A percentile compares a stretch with the other conserved stretches of the same genome.
phyloP scores from a whole-genome alignment of 2,329 filamentous ascomycete species.

The Fusarium nygamai region DNA sequence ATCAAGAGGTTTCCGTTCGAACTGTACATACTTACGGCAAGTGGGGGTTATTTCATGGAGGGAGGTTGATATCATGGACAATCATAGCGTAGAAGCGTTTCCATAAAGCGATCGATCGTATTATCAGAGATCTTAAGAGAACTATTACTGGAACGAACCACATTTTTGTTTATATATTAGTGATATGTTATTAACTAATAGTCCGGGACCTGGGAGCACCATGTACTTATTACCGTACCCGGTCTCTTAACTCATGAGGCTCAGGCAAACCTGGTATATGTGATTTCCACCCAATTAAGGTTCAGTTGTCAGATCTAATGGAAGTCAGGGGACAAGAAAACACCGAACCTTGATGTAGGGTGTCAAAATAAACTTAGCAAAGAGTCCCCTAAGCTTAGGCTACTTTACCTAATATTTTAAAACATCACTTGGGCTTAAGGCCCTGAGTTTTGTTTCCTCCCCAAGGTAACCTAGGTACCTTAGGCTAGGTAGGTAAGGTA shows the following conservation, averaged over 20 bases:
- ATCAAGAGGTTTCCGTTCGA: slow-evolving; percentile 37
- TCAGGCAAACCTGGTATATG: neutral
- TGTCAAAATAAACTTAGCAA: too few relatives aligned
- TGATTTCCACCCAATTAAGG: neutral
- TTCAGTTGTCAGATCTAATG: neutral
- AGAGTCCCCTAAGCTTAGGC: too few relatives aligned
- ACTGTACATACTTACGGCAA: slow-evolving; percentile 43
- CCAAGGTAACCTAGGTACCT: too few relatives aligned
- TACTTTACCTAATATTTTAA: too few relatives aligned
- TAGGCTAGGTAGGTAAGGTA: too few relatives aligned
- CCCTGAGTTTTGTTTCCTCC: too few relatives aligned
- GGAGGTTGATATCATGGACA: slow-evolving; percentile 16
- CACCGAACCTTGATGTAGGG: too few relatives aligned
- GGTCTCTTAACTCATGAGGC: neutral
- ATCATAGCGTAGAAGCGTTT: slow-evolving; percentile 29
- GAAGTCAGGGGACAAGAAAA: too few relatives aligned
- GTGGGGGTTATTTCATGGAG: slow-evolving; percentile 34
- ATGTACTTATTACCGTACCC: neutral
- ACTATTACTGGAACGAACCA: neutral
- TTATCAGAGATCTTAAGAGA: slow-evolving; percentile 10
- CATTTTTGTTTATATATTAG: neutral
- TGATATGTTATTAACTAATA: neutral
- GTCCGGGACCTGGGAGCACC: neutral
- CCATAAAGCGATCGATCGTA: slow-evolving; percentile 31
- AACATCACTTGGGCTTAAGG: too few relatives aligned